Evolutionary conservation across 2,329 filamentous ascomycete species (phyloP).

Genomic region (Claviceps sp.): DNA sequence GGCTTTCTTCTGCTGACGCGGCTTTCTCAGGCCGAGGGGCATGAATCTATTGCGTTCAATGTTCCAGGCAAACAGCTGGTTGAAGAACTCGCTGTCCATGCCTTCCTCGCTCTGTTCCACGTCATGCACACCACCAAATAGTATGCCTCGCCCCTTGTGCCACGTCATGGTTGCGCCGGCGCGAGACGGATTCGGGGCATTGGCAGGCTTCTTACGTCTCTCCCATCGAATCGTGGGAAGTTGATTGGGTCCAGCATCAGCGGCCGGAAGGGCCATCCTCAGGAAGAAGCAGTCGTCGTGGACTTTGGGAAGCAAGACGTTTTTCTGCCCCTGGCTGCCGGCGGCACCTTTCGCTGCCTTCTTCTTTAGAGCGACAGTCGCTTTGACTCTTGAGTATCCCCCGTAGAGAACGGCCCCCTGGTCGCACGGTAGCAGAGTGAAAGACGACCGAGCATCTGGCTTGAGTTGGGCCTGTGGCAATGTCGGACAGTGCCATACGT

Average conservation of each 20-base stretch:
- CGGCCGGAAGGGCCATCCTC: slow-evolving; percentile 57
- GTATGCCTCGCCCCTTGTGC: slow-evolving; percentile 83
- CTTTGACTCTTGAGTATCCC: slow-evolving; percentile 85
- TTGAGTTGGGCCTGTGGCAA: slow-evolving; percentile 70
- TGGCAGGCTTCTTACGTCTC: slow-evolving; percentile 80
- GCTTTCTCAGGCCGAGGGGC: slow-evolving; percentile 62
- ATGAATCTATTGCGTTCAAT: slow-evolving; percentile 94
- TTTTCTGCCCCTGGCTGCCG: slow-evolving; percentile 47
- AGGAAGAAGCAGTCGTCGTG: slow-evolving; percentile 95
- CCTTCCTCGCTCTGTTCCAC: slow-evolving; percentile 85
- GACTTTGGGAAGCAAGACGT: slow-evolving; percentile 71
- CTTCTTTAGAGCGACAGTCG: slow-evolving; percentile 50
- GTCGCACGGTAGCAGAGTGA: slow-evolving; percentile 84
- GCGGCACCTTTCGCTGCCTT: slow-evolving; percentile 38
- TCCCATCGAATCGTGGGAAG: slow-evolving; percentile 79
- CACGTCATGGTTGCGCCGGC: slow-evolving; percentile 89
- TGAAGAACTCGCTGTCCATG: slow-evolving; percentile 96
- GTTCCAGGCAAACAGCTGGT: slow-evolving; percentile 83
- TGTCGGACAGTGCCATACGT: slow-evolving; percentile 66
- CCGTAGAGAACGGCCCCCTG: slow-evolving; percentile 82
- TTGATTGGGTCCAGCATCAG: slow-evolving; percentile 51
- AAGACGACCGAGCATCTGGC: slow-evolving; percentile 82
- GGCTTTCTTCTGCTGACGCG: slow-evolving; percentile 49
- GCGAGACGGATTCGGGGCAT: slow-evolving; percentile 68
- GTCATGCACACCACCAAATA: slow-evolving; percentile 91